These are phyloP conservation scores for Chlamydomonas applanata DNA, from an alignment of 139 green algal species.

Conservation along the genomic window DNA sequence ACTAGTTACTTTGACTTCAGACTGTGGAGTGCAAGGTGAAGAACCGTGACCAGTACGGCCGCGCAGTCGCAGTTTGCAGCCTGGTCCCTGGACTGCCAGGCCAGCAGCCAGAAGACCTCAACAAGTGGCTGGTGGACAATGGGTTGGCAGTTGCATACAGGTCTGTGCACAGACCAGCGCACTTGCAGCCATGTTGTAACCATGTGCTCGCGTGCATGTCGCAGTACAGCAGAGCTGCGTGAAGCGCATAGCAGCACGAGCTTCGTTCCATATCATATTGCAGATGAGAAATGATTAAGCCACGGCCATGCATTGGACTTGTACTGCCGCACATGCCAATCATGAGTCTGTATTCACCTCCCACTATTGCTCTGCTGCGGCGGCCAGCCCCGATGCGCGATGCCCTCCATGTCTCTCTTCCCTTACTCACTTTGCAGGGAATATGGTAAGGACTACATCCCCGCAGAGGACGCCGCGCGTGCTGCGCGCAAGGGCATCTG, in stretches of 20 bases:
- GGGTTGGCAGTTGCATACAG: conserved; percentile 78
- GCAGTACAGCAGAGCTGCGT: too few species aligned
- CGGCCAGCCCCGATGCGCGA: too few species aligned
- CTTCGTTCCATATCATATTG: too few species aligned
- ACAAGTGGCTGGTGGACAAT: conserved; percentile 68
- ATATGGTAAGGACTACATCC: conserved; percentile 72
- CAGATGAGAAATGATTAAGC: too few species aligned
- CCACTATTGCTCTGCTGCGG: too few species aligned
- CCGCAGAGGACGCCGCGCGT: conserved; percentile 54
- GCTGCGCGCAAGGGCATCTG: conserved; percentile 61
- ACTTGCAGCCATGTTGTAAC: too few species aligned
- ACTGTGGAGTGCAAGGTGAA: conserved; percentile 56
- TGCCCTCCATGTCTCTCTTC: not conserved
- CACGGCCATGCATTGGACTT: too few species aligned
- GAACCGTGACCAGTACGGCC: conserved; percentile 70
- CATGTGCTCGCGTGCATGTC: too few species aligned
- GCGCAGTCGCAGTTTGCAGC: conserved; percentile 62
- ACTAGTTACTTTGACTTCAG: not conserved
- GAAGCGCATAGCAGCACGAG: too few species aligned
- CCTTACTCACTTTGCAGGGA: conserved; percentile 45
- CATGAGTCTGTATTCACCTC: not conserved
- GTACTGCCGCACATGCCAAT: too few species aligned
- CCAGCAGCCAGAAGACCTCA: conserved; percentile 50
- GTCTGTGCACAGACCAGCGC: too few species aligned
- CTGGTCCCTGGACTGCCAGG: conserved; percentile 7